Evolutionary conservation across 352 stramenopile genomes (phyloP), one percentile per base, ranked within the genome.

Genomic region (Pythium plurisporium): DNA sequence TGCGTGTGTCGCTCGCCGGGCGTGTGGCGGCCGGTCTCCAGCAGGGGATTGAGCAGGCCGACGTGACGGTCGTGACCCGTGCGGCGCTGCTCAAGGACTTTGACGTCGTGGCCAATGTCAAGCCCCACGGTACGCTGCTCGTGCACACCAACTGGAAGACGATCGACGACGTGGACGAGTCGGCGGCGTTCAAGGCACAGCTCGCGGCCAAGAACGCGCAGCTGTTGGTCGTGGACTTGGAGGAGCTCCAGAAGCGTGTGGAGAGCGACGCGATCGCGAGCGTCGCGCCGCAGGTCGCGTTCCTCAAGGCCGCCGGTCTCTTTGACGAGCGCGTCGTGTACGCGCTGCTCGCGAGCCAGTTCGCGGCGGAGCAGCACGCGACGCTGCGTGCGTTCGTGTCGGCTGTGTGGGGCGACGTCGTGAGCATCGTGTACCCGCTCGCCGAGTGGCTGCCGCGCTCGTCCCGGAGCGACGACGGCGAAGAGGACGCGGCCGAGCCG

Each of bases 101-200:
- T 55, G 77, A 89, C 53, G 62, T 89, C 0, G 67, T 65, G 26
- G 44, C 59, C 29, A 82, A 59, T 52, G 75, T 87, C 51, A 86
- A 87, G 61, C 58, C 50, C 27, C 70, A 74, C 26, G 79, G 79
- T 17, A 82, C 68, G 30, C 45, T 89, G 31, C 63, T 89, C 2
- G 75, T 89, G 38, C 63, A 84, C 40, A 52, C 73, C 19, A 60
- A 67, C 52, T 87, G 79, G 79, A 86, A 87, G 59, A 87, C 77
- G 4, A 51, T 76, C 14, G 77, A 88, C 59, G 76, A 89, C 29
- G 52, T 86, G 4, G 75, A 86, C 37, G 73, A 82, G 55, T 71
- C 67, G 37, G 50, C 58, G 4, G 45, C 43, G 26, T 85, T 89
- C 70, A 89, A 87, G 70, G 37, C 67, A 31, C 55, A 73, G 9